A percentile compares a stretch with the other conserved stretches of the same genome.
Evolutionary conservation across 179 eudicot species (phyloP).

Genomic region (Spergularia azorica): DNA sequence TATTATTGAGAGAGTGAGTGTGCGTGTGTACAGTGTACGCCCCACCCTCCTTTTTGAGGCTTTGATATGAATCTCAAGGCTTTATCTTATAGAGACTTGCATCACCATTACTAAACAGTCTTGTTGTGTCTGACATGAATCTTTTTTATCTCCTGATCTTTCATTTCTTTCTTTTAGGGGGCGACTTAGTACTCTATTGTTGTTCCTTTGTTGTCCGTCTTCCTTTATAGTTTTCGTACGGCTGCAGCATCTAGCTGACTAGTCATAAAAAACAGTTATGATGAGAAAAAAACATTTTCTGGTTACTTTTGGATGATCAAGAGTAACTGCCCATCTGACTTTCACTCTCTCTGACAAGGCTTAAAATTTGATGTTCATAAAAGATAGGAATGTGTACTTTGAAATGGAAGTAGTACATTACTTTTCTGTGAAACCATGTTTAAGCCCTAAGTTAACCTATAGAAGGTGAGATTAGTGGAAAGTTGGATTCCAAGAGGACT

Average conservation of each 20-base stretch:
- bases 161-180: neutral
- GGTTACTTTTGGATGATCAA: neutral
- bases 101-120: neutral
- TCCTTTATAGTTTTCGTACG: neutral
- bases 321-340: neutral
- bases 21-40: neutral
- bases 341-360: neutral
- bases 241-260: neutral
- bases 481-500: neutral
- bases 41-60: neutral
- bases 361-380: neutral
- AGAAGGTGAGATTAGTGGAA: neutral
- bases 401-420: neutral
- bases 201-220: neutral
- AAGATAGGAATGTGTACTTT: neutral
- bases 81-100: neutral
- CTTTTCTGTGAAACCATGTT: neutral
- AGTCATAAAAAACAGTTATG: neutral
- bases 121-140: too few species aligned
- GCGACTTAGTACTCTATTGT: neutral
- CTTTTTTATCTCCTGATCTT: too few species aligned
- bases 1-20: neutral
- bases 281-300: neutral
- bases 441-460: neutral
- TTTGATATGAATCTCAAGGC: slow-evolving; percentile 8